Base-by-base conservation (phyloP, 441 rosid species). In the Erodium texanum region DNA sequence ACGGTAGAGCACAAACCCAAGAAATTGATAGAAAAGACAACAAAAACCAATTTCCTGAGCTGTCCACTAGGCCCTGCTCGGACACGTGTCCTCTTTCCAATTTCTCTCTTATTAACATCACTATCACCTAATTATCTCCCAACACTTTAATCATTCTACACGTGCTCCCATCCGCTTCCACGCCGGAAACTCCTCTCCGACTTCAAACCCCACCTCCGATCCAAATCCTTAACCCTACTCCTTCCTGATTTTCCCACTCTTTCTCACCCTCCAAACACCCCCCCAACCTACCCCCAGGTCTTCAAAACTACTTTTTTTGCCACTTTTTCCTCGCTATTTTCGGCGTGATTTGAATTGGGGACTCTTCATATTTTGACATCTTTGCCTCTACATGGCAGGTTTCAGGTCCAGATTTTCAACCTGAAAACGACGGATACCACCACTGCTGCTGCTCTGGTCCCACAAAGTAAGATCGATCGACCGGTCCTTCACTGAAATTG, bases 101-200 rank as follows among this genome's bases (percentile, higher is more conserved):
- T 32, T 32, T 32, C 6, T 4, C 36, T 1, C 2, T 1, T 7
- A 16, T 52, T 54, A 54, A 54, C 61, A 19, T 54, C 61, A 54
- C 61, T 0, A 19, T 54, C 61, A 54, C 10, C 61, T 19, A 54
- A 54, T 54, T 32, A 32, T 19, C 61, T 16, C 61, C 61, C 61
- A 54, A 16, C 24, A 54, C 61, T 54, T n/a, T n/a, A 52, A 52
- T 52, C 59, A 52, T 52, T 52, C 59, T 32, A 32, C 36, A 32
- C 36, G 36, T 32, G 36, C 36, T 32, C 6, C 36, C 36, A 3
- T 32, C 36, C 36, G 36, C 59, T 52, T 18, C 6, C 59, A 18
- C 24, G 61, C 61, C 61, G 61, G 61, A 54, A 54, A 18, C 23
- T 54, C 61, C 61, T 18, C 23, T 54, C 61, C 61, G 61, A 54